These are phyloP conservation scores for Pestalotiopsis sp. DNA, from an alignment of 2,329 filamentous ascomycete genomes.

Conservation along the genomic window DNA sequence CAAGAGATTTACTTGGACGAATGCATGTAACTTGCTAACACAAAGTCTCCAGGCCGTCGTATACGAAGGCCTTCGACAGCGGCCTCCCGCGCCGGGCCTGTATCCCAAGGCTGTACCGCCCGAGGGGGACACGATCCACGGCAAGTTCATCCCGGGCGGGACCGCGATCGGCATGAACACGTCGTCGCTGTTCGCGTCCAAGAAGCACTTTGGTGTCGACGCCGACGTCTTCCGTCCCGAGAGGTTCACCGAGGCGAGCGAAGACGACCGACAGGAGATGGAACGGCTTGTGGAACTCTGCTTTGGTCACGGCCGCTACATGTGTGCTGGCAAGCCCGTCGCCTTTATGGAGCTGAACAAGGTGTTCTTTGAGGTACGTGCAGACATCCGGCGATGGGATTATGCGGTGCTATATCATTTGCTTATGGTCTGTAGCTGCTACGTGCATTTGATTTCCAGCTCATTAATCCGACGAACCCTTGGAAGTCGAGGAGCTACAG, in stretches of 20 bases:
- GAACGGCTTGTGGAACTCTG: conserved; percentile 37
- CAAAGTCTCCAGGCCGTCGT: conserved; percentile 28
- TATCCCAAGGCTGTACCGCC: conserved; percentile 26
- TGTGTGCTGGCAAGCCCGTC: conserved; percentile 44
- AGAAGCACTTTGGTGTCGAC: conserved; percentile 36
- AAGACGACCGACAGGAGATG: conserved; percentile 32
- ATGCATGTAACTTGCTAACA: not conserved
- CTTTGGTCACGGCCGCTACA: conserved; percentile 41
- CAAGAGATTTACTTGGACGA: not conserved
- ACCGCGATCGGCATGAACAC: conserved; percentile 39
- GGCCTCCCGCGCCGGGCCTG: conserved; percentile 31
- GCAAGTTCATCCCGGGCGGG: conserved; percentile 38
- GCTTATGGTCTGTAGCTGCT: conserved; percentile 15
- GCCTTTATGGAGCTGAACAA: conserved; percentile 47
- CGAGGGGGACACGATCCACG: conserved; percentile 30
- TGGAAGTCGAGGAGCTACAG: conserved; percentile 21
- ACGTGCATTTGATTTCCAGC: conserved; percentile 32
- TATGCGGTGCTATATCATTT: not conserved
- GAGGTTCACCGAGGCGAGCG: conserved; percentile 42
- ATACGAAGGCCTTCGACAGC: conserved; percentile 37
- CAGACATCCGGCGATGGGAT: not conserved
- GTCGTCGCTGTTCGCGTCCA: conserved; percentile 33
- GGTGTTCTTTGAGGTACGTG: conserved; percentile 42
- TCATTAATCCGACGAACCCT: conserved; percentile 26
- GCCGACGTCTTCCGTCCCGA: conserved; percentile 45